Percentiles rank a stretch among this genome's conserved stretches.
Evolutionary conservation across 2,329 filamentous ascomycete species (phyloP).

Genomic region (Penicillium brevicompactum): DNA sequence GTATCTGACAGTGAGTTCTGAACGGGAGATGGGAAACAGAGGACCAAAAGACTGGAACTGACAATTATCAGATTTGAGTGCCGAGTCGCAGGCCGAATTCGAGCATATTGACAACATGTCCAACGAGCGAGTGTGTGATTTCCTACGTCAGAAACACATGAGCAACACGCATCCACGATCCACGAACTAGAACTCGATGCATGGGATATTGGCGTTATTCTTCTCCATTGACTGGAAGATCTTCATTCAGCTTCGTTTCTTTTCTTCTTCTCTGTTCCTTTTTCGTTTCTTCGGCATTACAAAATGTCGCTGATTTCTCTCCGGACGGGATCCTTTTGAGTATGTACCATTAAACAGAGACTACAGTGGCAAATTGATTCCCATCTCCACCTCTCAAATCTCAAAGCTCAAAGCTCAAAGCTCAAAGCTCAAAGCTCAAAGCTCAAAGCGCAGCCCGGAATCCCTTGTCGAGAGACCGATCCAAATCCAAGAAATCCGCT

Average conservation of each 20-base stretch:
- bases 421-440: constrained; percentile 21
- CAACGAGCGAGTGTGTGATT: constrained; percentile 35
- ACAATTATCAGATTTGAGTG: neutral
- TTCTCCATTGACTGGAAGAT: constrained; percentile 4
- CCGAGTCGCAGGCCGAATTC: constrained; percentile 19
- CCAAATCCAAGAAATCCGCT: constrained; percentile 55
- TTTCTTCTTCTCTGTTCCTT: no score
- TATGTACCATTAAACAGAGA: neutral
- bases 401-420: constrained; percentile 21
- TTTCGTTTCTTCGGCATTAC: neutral
- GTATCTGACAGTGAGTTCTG: constrained; percentile 5
- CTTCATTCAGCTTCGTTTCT: neutral
- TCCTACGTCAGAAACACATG: constrained; percentile 33
- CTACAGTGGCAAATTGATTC: neutral
- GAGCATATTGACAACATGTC: constrained; percentile 31
- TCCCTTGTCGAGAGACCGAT: constrained; percentile 35
- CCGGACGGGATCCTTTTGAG: constrained; percentile 4
- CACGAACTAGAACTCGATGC: constrained; percentile 5
- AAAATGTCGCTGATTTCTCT: neutral
- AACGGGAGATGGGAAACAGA: no score
- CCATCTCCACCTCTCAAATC: neutral
- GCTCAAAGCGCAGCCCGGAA: constrained; percentile 34
- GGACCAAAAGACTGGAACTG: neutral
- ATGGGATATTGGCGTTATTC: neutral
- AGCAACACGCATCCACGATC: constrained; percentile 18